phyloP scores from a whole-genome alignment of 208 protist genomes.

The Leishmania turanica region DNA sequence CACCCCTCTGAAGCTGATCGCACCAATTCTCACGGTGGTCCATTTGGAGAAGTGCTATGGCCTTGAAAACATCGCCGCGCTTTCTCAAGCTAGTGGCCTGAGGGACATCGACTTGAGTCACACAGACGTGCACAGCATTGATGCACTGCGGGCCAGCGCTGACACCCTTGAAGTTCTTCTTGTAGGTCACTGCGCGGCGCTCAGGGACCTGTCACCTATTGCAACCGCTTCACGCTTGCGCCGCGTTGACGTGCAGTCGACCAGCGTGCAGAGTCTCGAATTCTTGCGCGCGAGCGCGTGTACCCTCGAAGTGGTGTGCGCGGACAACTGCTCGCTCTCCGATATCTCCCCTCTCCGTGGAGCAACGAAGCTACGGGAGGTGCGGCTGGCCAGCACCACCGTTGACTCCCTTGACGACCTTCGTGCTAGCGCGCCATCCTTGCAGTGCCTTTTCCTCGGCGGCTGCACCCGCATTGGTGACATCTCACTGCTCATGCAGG shows the following conservation, averaged over 20 bases:
- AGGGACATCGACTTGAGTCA: background rate
- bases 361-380: background rate
- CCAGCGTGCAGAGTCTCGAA: constrained; percentile 1
- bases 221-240: background rate
- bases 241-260: background rate
- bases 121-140: background rate
- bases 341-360: constrained; percentile 2
- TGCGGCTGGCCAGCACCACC: background rate
- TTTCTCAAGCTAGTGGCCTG: background rate
- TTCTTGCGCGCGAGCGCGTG: background rate
- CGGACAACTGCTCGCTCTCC: constrained; percentile 6
- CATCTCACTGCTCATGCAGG: constrained; percentile 3
- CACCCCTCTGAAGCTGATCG: background rate
- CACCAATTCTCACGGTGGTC: background rate
- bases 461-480: constrained; percentile 3
- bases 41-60: background rate
- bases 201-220: constrained; percentile 3
- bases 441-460: constrained; percentile 13
- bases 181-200: background rate
- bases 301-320: constrained; percentile 9
- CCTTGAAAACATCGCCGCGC: background rate
- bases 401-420: constrained; percentile 4
- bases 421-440: background rate
- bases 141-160: background rate
- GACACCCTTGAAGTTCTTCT: background rate